phyloP scores from a whole-genome alignment of 345 rosid genomes.

The Schrenkiella parvula region DNA sequence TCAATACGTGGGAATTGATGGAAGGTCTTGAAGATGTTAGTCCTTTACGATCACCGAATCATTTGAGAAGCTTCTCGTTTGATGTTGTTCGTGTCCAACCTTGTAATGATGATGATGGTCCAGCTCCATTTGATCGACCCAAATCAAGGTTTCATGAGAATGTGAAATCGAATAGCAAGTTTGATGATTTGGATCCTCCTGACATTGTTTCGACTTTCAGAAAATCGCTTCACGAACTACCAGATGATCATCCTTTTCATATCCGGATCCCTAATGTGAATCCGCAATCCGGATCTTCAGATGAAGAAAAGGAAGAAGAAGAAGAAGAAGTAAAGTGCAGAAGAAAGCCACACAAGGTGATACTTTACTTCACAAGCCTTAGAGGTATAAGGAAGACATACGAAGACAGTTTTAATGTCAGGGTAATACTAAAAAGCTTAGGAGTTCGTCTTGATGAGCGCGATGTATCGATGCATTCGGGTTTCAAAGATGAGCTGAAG shows the following conservation, averaged over 20 bases:
- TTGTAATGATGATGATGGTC: not conserved
- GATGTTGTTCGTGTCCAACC: slow-evolving; percentile 38
- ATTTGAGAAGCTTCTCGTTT: slow-evolving; percentile 70
- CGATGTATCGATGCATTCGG: slow-evolving; percentile 84
- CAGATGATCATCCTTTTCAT: slow-evolving; percentile 51
- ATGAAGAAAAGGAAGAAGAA: not conserved
- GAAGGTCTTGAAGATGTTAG: slow-evolving; percentile 75
- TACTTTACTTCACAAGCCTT: slow-evolving; percentile 69
- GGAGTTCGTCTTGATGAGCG: slow-evolving; percentile 66
- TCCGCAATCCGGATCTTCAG: not conserved
- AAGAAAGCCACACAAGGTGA: slow-evolving; percentile 36
- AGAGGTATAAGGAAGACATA: slow-evolving; percentile 82
- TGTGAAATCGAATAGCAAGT: slow-evolving; percentile 4
- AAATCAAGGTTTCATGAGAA: slow-evolving; percentile 39
- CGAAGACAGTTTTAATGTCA: slow-evolving; percentile 68
- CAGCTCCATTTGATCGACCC: slow-evolving; percentile 28
- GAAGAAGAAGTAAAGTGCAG: not conserved
- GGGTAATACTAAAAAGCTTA: slow-evolving; percentile 49
- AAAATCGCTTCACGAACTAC: slow-evolving; percentile 50
- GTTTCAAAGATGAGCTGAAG: slow-evolving; percentile 69
- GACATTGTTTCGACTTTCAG: slow-evolving; percentile 54
- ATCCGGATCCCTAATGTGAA: slow-evolving; percentile 34
- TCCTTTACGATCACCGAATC: slow-evolving; percentile 38
- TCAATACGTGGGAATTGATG: slow-evolving; percentile 91
- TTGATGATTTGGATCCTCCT: slow-evolving; percentile 53